Conservation (phyloP, 495 filamentous ascomycete species). For the Penicillium dipodomyicola region DNA sequence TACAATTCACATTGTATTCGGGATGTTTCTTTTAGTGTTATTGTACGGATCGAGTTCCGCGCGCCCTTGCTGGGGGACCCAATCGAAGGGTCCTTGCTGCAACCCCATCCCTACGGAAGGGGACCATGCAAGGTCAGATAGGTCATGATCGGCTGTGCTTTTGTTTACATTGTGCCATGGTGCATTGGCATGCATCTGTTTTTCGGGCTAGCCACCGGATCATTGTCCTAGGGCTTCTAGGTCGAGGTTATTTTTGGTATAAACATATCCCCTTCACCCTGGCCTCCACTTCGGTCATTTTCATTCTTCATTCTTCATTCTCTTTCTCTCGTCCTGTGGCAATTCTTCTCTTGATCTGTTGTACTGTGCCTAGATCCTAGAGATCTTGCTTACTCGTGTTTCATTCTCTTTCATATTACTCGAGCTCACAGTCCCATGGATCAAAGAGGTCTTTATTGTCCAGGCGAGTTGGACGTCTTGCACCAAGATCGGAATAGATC, state of each 20-base stretch:
- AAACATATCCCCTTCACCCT: constrained; percentile 44
- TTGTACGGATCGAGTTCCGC: constrained; percentile 22
- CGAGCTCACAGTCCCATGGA: constrained; percentile 43
- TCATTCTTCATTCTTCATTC: constrained; percentile 18
- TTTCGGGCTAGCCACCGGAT: constrained; percentile 22
- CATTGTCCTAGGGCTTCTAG: constrained; percentile 8
- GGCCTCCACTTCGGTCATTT: constrained; percentile 12
- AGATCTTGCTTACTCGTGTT: constrained; percentile 8
- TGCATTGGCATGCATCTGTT: constrained; percentile 46
- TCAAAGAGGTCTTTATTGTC: constrained; percentile 35
- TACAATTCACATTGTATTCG: background rate
- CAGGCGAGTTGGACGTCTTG: constrained; percentile 39
- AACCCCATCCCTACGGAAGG: constrained; percentile 43
- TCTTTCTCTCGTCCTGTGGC: constrained; percentile 14
- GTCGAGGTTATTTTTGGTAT: constrained; percentile 37
- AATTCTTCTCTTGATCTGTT: constrained; percentile 13
- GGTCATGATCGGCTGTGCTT: constrained; percentile 43
- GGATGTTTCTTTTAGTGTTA: background rate
- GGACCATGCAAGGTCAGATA: constrained; percentile 48
- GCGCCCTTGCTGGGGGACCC: constrained; percentile 39
- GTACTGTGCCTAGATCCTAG: constrained; percentile 2
- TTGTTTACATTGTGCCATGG: constrained; percentile 44
- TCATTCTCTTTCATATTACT: constrained; percentile 11
- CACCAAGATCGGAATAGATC: constrained; percentile 36
- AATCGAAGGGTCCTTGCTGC: constrained; percentile 43